phyloP scores from a whole-genome alignment of 2,329 filamentous ascomycete genomes.

The Alternaria arborescens region DNA sequence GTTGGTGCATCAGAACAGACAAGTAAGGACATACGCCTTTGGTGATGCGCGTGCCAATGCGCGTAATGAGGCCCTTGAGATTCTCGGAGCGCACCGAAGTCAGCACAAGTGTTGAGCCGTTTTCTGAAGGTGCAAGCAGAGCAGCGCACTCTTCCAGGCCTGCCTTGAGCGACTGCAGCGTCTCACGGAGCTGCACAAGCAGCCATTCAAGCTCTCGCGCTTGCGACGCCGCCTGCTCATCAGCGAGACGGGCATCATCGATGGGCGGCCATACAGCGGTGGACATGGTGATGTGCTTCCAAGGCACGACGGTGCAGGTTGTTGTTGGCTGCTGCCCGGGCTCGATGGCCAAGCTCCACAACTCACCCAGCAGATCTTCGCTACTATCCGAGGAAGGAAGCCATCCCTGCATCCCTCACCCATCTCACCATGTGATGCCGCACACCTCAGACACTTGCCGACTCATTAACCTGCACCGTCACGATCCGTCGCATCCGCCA shows the following conservation, averaged over 20 bases:
- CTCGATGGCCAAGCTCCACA: slow-evolving; percentile 14
- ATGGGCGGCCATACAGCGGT: slow-evolving; percentile 69
- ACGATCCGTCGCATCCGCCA: neutral
- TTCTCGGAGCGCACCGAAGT: slow-evolving; percentile 86
- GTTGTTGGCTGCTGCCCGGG: slow-evolving; percentile 4
- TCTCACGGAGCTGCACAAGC: slow-evolving; percentile 67
- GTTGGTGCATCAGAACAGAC: slow-evolving; percentile 26
- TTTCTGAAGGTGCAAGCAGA: slow-evolving; percentile 83
- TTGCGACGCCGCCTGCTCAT: slow-evolving; percentile 63
- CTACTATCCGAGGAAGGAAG: slow-evolving; percentile 20
- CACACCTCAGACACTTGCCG: neutral
- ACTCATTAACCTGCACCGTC: neutral
- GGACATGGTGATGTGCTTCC: slow-evolving; percentile 58
- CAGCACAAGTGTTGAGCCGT: slow-evolving; percentile 87
- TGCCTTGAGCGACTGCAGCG: slow-evolving; percentile 67
- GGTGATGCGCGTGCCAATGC: slow-evolving; percentile 87
- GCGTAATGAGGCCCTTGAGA: slow-evolving; percentile 90
- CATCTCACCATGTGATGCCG: slow-evolving; percentile 1
- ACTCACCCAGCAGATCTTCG: slow-evolving; percentile 22
- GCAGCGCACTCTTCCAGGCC: slow-evolving; percentile 89
- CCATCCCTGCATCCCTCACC: slow-evolving; percentile 11
- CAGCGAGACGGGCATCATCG: slow-evolving; percentile 58
- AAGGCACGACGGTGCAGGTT: slow-evolving; percentile 6
- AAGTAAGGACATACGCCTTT: slow-evolving; percentile 72
- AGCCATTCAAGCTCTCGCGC: slow-evolving; percentile 71